Evolutionary conservation across 2,329 filamentous ascomycete genomes (phyloP).

Genomic region (Herpotrichia juniperi): DNA sequence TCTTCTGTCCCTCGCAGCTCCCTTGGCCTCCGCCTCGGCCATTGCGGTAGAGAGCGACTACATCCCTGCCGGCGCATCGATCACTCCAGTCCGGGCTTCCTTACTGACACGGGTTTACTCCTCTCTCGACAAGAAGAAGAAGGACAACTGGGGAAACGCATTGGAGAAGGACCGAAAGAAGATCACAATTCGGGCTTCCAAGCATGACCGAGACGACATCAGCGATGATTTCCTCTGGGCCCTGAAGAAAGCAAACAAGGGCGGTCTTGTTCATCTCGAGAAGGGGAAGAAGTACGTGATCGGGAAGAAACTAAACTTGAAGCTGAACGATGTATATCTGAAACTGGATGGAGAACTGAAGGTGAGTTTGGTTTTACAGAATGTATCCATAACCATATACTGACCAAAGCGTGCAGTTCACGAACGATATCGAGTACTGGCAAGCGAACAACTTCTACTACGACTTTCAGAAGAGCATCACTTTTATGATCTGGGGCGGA

Average conservation of each 20-base stretch:
- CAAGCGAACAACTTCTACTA: slow-evolving; percentile 59
- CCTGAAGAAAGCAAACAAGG: slow-evolving; percentile 63
- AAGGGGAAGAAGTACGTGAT: slow-evolving; percentile 63
- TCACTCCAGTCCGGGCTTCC: slow-evolving; percentile 13
- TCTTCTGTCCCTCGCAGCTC: slow-evolving; percentile 15
- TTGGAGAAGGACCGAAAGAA: slow-evolving; percentile 49
- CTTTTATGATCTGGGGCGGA: slow-evolving; percentile 70
- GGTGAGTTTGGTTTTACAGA: slow-evolving; percentile 26
- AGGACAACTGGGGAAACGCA: slow-evolving; percentile 38
- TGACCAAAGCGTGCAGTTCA: slow-evolving; percentile 43
- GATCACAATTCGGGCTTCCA: slow-evolving; percentile 60
- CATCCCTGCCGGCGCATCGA: slow-evolving; percentile 24
- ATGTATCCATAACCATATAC: not conserved
- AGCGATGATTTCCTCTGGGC: slow-evolving; percentile 62
- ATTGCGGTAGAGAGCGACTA: slow-evolving; percentile 13
- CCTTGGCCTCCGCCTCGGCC: slow-evolving; percentile 21
- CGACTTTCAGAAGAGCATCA: slow-evolving; percentile 61
- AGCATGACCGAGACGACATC: slow-evolving; percentile 62
- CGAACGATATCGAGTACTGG: slow-evolving; percentile 56
- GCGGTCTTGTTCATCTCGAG: slow-evolving; percentile 62
- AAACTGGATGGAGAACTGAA: slow-evolving; percentile 62
- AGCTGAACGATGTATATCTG: slow-evolving; percentile 62
- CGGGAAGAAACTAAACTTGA: slow-evolving; percentile 64
- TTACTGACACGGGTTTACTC: slow-evolving; percentile 13
- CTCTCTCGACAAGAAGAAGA: slow-evolving; percentile 12